A percentile compares a stretch with the other conserved stretches of the same genome.
Evolutionary conservation across 108 stramenopile species (phyloP).

Genomic region (Pseudonitzschia delicatissima): DNA sequence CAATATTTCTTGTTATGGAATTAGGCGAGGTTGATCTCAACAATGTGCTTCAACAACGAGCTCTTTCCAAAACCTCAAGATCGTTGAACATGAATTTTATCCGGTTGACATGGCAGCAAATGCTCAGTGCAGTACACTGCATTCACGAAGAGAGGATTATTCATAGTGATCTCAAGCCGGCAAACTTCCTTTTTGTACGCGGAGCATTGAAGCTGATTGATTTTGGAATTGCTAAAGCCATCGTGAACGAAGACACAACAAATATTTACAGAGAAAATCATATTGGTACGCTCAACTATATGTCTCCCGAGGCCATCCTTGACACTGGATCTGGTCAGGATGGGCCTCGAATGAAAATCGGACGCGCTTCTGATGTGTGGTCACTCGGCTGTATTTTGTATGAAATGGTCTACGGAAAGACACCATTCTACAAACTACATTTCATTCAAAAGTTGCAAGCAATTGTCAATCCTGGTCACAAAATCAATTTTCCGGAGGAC

Average conservation of each 20-base stretch:
- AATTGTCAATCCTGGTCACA: constrained; percentile 87
- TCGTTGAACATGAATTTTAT: constrained; percentile 93
- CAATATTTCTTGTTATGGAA: constrained; percentile 92
- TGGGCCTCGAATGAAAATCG: constrained; percentile 64
- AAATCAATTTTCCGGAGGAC: constrained; percentile 66
- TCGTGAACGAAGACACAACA: constrained; percentile 93
- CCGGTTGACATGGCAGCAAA: constrained; percentile 98
- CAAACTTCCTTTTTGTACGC: constrained; percentile 87
- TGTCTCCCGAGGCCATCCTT: constrained; percentile 96
- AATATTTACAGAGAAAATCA: constrained; percentile 97
- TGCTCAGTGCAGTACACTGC: constrained; percentile 96
- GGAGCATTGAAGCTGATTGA: constrained; percentile 98
- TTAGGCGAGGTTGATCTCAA: constrained; percentile 96
- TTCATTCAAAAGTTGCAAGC: constrained; percentile 95
- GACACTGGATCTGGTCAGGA: constrained; percentile 69
- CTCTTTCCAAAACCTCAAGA: constrained; percentile 19
- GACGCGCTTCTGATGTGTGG: constrained; percentile 90
- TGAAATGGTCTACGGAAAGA: constrained; percentile 93
- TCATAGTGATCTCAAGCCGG: constrained; percentile 92
- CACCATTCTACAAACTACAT: constrained; percentile 91
- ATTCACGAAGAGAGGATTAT: constrained; percentile 98
- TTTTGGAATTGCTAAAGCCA: constrained; percentile 99
- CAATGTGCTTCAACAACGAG: constrained; percentile 85
- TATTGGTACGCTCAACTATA: constrained; percentile 98
- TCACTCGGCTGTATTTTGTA: constrained; percentile 97